These are phyloP conservation scores for Polyporus tsugae DNA, from an alignment of 1,284 basidiomycete species.

Conservation along the genomic window DNA sequence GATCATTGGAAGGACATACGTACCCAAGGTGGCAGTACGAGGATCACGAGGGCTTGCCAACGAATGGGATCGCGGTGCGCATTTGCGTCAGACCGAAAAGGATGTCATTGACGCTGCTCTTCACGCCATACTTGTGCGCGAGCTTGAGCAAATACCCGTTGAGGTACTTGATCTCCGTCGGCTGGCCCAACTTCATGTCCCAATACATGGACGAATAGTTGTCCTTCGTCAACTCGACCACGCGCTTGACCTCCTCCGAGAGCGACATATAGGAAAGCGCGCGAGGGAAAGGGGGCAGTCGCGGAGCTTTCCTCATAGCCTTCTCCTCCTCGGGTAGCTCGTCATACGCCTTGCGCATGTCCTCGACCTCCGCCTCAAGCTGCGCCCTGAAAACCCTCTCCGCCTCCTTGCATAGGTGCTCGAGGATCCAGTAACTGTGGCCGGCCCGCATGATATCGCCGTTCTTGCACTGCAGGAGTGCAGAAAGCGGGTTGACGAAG, in stretches of 20 bases:
- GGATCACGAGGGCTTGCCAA: conserved; percentile 10
- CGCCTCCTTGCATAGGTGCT: conserved; percentile 67
- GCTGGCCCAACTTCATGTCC: conserved; percentile 66
- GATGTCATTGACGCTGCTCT: conserved; percentile 62
- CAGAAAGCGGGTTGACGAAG: conserved; percentile 90
- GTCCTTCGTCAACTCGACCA: conserved; percentile 61
- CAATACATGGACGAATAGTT: conserved; percentile 85
- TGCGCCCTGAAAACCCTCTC: conserved; percentile 64
- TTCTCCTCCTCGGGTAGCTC: conserved; percentile 12
- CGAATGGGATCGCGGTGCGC: conserved; percentile 43
- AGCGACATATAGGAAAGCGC: conserved; percentile 53
- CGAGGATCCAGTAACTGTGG: conserved; percentile 54
- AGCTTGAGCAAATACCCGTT: conserved; percentile 86
- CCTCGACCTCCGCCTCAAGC: conserved; percentile 47
- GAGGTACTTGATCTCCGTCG: conserved; percentile 85
- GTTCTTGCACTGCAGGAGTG: conserved; percentile 83
- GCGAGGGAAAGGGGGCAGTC: conserved; percentile 44
- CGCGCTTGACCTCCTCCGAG: conserved; percentile 59
- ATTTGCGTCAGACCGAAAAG: conserved; percentile 71
- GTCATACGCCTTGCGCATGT: conserved; percentile 37
- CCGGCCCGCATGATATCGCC: conserved; percentile 68
- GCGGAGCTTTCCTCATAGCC: conserved; percentile 20
- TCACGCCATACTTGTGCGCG: conserved; percentile 67
- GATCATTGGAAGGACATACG: not conserved
- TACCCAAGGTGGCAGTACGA: not conserved